Evolutionary conservation across 768 basidiomycete genomes (phyloP).

Genomic region (Trametes meyenii): DNA sequence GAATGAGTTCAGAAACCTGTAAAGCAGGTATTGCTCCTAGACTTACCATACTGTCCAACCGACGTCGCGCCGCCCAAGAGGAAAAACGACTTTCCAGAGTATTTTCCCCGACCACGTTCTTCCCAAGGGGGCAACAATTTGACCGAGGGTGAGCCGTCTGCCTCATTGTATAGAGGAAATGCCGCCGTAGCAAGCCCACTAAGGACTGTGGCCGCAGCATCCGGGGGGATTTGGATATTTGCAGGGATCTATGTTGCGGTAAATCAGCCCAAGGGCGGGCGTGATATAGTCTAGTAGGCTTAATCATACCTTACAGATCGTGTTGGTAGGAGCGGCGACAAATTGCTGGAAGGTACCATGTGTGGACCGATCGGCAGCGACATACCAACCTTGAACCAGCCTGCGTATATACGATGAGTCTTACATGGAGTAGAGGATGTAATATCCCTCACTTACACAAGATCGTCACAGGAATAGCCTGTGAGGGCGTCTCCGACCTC

Average conservation of each 20-base stretch:
- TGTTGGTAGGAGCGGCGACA: not conserved
- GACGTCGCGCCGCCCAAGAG: constrained; percentile 33
- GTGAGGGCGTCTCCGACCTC: constrained; percentile 43
- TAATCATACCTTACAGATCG: not conserved
- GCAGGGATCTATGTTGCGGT: constrained; percentile 14
- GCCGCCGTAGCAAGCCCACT: constrained; percentile 20
- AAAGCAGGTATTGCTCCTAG: too few species aligned
- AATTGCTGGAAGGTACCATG: constrained; percentile 13
- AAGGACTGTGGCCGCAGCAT: constrained; percentile 18
- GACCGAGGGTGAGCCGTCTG: constrained; percentile 19
- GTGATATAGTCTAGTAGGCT: not conserved
- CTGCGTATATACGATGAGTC: too few species aligned
- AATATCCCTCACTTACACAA: not conserved
- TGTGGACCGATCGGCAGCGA: too few species aligned
- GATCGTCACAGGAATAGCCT: constrained; percentile 10
- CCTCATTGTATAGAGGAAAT: constrained; percentile 16
- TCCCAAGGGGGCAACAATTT: constrained; percentile 28
- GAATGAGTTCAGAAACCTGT: too few species aligned
- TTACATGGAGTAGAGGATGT: too few species aligned
- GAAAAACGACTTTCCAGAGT: constrained; percentile 29
- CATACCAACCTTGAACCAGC: too few species aligned
- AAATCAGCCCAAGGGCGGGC: not conserved
- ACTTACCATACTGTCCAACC: constrained; percentile 33
- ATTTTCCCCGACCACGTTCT: constrained; percentile 25
- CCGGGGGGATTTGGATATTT: constrained; percentile 10